Conservation (phyloP, 768 basidiomycete genomes). For the Lanmaoa pseudosensibilis region DNA sequence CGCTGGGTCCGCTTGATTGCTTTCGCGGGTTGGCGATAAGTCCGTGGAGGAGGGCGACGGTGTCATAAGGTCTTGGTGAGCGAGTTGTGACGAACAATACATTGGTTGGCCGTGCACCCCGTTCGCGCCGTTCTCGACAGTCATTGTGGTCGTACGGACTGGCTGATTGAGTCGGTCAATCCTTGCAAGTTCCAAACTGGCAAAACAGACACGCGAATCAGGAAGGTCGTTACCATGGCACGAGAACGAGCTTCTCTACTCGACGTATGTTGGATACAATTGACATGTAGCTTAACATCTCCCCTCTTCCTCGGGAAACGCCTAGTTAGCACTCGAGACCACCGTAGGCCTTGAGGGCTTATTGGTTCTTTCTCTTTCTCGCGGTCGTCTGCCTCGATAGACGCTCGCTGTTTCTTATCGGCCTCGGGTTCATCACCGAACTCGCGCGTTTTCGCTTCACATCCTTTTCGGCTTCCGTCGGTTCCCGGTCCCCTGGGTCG, state of each 20-base stretch:
- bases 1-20: constrained; percentile 8
- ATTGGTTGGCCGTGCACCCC: not conserved
- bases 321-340: no score
- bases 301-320: no score
- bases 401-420: not conserved
- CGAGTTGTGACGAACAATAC: not conserved
- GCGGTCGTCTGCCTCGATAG: not conserved
- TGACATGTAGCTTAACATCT: not conserved
- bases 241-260: not conserved
- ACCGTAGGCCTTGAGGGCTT: not conserved
- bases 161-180: not conserved
- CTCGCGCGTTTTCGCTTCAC: not conserved
- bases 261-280: not conserved
- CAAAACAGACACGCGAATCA: constrained; percentile 3
- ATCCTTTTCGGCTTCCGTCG: not conserved
- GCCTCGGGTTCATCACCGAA: not conserved
- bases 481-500: not conserved
- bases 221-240: constrained; percentile 16
- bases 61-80: not conserved
- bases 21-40: constrained; percentile 21
- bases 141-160: not conserved
- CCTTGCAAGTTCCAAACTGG: not conserved
- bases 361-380: no score
- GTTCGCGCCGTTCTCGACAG: not conserved
- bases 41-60: constrained; percentile 11